Evolutionary conservation across 495 filamentous ascomycete species (phyloP).

Genomic region (Penicillium fimorum): DNA sequence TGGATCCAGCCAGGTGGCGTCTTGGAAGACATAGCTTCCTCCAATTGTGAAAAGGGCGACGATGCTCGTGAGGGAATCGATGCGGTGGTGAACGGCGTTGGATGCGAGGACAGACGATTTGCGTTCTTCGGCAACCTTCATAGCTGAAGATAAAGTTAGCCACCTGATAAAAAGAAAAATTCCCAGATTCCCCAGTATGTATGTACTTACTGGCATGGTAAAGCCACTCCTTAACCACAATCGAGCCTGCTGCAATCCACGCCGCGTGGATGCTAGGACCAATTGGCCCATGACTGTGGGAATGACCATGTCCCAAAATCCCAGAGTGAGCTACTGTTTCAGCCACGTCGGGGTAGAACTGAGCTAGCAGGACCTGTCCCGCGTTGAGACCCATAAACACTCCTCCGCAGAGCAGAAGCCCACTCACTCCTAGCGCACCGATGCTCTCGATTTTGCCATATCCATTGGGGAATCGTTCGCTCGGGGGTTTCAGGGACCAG

Average conservation of each 20-base stretch:
- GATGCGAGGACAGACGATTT: slow-evolving; percentile 96
- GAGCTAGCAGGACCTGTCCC: slow-evolving; percentile 68
- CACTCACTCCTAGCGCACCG: slow-evolving; percentile 87
- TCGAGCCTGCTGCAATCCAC: slow-evolving; percentile 91
- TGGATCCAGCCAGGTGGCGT: slow-evolving; percentile 91
- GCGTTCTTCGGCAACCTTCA: slow-evolving; percentile 92
- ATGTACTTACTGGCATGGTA: slow-evolving; percentile 83
- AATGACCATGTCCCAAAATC: slow-evolving; percentile 53
- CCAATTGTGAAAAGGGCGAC: slow-evolving; percentile 86
- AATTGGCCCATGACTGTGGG: slow-evolving; percentile 58
- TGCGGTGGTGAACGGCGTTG: slow-evolving; percentile 93
- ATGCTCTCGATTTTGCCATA: slow-evolving; percentile 98
- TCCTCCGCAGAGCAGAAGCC: slow-evolving; percentile 82
- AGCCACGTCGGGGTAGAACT: slow-evolving; percentile 74
- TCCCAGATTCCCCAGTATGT: background rate
- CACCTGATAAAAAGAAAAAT: slow-evolving; percentile 5
- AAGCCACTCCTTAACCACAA: slow-evolving; percentile 92
- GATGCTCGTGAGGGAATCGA: slow-evolving; percentile 91
- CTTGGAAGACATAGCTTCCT: slow-evolving; percentile 79
- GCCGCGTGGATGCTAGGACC: slow-evolving; percentile 88
- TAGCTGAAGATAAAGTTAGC: slow-evolving; percentile 56
- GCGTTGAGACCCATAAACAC: slow-evolving; percentile 86
- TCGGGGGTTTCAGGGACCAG: slow-evolving; percentile 82
- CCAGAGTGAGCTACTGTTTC: slow-evolving; percentile 59
- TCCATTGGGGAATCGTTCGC: slow-evolving; percentile 76